A percentile compares a stretch with the other conserved stretches of the same genome.
phyloP scores from a whole-genome alignment of 176 grass and related monocot genomes.

The Puccinellia tenuiflora region DNA sequence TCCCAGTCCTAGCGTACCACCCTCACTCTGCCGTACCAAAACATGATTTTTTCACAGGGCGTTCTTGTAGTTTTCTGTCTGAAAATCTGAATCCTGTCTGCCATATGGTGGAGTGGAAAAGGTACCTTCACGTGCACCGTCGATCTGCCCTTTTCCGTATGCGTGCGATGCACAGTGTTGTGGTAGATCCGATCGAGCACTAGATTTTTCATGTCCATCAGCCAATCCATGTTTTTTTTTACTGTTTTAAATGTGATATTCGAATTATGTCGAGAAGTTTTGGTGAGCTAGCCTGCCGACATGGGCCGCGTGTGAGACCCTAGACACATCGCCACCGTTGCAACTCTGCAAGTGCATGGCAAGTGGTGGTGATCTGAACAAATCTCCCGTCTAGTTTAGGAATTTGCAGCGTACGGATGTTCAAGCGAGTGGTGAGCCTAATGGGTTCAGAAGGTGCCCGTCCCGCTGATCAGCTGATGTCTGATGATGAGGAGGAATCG shows the following conservation, averaged over 20 bases:
- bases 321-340: not conserved
- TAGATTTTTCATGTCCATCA: not conserved
- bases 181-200: constrained; percentile 19
- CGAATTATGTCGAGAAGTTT: not conserved
- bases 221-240: not conserved
- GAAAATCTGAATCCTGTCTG: constrained; percentile 29
- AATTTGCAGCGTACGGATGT: not conserved
- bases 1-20: not conserved
- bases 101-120: constrained; percentile 26
- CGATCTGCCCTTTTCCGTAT: not conserved
- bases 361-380: not conserved
- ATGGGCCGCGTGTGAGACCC: not conserved
- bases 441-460: not conserved
- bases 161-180: not conserved
- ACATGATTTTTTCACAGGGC: not conserved
- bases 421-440: not conserved
- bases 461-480: not conserved
- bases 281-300: not conserved
- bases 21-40: not conserved
- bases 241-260: not conserved
- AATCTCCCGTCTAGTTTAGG: not conserved
- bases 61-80: constrained; percentile 4
- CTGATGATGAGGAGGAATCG: not conserved
- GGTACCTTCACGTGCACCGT: not conserved
- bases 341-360: constrained; percentile 4